Evolutionary conservation across 768 basidiomycete genomes (phyloP).

Genomic region (Cystofilobasidium macerans): DNA sequence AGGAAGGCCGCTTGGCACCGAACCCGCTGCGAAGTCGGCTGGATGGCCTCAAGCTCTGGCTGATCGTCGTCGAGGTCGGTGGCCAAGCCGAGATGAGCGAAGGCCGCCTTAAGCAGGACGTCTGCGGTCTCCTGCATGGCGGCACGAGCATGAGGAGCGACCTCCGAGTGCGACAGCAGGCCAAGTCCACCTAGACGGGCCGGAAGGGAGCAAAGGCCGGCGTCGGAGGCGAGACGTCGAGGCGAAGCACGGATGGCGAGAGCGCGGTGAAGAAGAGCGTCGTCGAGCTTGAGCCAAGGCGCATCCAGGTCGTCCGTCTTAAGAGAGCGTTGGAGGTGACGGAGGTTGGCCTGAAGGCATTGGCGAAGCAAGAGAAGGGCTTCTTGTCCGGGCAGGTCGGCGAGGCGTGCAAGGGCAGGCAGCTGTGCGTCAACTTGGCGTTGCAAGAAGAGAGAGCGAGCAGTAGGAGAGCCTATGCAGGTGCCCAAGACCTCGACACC

Average conservation of each 20-base stretch:
- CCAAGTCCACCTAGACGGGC: background rate
- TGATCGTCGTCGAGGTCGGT: background rate
- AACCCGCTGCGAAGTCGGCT: no score
- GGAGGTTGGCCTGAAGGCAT: background rate
- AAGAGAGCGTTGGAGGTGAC: background rate
- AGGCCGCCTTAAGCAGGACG: conserved; percentile 5
- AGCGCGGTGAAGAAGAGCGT: background rate
- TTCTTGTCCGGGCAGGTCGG: background rate
- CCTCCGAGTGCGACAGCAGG: background rate
- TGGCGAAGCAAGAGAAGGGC: background rate
- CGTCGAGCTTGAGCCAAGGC: background rate
- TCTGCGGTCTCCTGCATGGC: conserved; percentile 3
- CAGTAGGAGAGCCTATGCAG: no score
- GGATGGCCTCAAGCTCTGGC: no score
- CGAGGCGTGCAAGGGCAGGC: background rate
- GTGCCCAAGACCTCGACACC: no score
- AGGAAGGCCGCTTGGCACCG: background rate
- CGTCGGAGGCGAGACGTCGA: background rate
- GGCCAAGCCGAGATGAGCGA: background rate
- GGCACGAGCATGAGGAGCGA: background rate
- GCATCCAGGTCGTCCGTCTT: background rate
- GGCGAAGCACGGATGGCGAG: background rate
- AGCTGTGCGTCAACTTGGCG: background rate
- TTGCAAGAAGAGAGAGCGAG: background rate
- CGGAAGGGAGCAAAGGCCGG: background rate